These are phyloP conservation scores for Chara braunii DNA, from an alignment of 139 green algal genomes.

Conservation along the genomic window DNA sequence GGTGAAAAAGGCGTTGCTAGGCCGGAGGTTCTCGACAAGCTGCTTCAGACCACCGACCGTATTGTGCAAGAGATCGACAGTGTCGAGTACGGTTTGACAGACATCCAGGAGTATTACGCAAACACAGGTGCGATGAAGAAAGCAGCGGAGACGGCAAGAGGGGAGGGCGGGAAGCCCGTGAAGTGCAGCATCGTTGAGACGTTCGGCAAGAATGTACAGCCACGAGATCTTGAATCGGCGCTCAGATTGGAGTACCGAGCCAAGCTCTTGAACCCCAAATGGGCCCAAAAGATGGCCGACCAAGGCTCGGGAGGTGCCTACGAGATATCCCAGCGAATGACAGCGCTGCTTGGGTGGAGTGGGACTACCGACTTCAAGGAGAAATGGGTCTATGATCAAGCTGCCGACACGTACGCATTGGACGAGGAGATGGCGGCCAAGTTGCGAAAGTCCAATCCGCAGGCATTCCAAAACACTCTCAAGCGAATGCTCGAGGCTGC, in stretches of 20 bases:
- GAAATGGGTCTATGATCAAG: constrained; percentile 84
- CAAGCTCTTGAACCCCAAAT: constrained; percentile 94
- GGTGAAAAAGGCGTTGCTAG: constrained; percentile 39
- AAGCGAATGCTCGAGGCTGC: constrained; percentile 83
- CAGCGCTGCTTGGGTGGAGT: constrained; percentile 88
- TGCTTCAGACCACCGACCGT: constrained; percentile 74
- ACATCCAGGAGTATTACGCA: constrained; percentile 96
- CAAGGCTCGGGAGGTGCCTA: constrained; percentile 89
- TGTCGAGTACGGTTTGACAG: constrained; percentile 96
- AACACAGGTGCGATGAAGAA: constrained; percentile 81
- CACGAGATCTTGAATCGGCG: constrained; percentile 71
- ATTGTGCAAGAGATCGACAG: constrained; percentile 85
- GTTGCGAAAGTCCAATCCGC: constrained; percentile 65
- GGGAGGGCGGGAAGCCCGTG: constrained; percentile 21
- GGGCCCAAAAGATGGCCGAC: constrained; percentile 80
- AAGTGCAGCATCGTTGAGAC: constrained; percentile 69
- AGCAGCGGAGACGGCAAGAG: constrained; percentile 65
- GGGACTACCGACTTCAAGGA: constrained; percentile 81
- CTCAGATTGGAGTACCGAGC: constrained; percentile 89
- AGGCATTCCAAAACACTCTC: constrained; percentile 53
- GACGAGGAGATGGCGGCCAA: constrained; percentile 73
- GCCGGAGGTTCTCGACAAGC: constrained; percentile 44
- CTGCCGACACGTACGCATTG: constrained; percentile 77
- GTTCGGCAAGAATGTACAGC: constrained; percentile 61
- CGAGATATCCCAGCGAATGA: constrained; percentile 87